Evolutionary conservation across 257 asterid genomes (phyloP).

Genomic region (Solanum tarijense): DNA sequence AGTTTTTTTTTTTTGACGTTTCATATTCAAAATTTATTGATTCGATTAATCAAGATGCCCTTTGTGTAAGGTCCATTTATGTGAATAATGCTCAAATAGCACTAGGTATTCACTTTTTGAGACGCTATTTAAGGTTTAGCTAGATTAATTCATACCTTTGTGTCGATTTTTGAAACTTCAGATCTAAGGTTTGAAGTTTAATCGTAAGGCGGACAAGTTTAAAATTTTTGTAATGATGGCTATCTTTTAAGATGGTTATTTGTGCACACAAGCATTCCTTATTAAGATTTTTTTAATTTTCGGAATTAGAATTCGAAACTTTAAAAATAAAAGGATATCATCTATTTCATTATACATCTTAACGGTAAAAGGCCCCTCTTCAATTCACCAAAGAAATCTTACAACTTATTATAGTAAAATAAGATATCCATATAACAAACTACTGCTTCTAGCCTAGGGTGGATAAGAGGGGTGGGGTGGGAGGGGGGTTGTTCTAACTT

Average conservation of each 20-base stretch:
- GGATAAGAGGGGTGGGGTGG: not conserved
- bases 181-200: not conserved
- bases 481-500: too few species aligned
- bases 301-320: too few species aligned
- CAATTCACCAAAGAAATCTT: not conserved
- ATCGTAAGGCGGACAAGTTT: too few species aligned
- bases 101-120: not conserved
- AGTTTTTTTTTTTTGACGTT: too few species aligned
- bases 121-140: not conserved
- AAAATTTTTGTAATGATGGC: too few species aligned
- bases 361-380: not conserved
- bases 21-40: not conserved
- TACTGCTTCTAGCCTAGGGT: not conserved
- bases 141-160: not conserved
- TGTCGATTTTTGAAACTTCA: not conserved
- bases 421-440: not conserved
- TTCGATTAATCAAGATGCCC: not conserved
- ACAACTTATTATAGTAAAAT: not conserved
- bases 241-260: not conserved
- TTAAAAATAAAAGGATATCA: not conserved
- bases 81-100: not conserved
- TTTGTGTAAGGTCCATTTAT: not conserved
- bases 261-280: not conserved
- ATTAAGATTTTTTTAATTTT: too few species aligned
- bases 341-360: not conserved